Evolutionary conservation across 768 basidiomycete genomes (phyloP), one percentile per base, ranked within the genome.

Genomic region (Mycena olivaceomarginata): DNA sequence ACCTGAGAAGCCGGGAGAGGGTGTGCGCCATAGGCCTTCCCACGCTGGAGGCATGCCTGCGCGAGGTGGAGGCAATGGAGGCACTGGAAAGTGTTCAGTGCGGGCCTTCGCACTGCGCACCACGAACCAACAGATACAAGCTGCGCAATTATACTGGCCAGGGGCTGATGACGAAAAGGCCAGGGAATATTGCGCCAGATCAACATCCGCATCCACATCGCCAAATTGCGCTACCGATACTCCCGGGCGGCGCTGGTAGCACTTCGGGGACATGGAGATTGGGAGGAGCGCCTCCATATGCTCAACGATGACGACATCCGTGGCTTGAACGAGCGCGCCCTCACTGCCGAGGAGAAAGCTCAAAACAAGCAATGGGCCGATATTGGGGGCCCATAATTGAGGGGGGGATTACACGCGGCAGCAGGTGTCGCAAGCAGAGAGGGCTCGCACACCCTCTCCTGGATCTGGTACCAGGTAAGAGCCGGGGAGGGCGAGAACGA

Each of bases 51-150:
- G 69, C 69, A 6, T 59, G 69, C 2, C 45, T 70, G 69, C 57
- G 69, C 25, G 43, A 70, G 10, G 69, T 43, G 1, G 69, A 70
- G 57, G 57, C 69, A 16, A 31, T 4, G 25, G 59, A 62, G 13
- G 69, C 69, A 13, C 59, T 62, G 59, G 69, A 70, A 9, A 41
- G 4, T 0, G 69, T 70, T 13, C 69, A n/a, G 69, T 12, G 41
- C 60, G 4, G 59, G 59, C 1, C 31, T 70, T 25, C 41, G 69
- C 8, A n/a, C 57, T n/a, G 13, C 13, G 59, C 2, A 70, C 69
- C 8, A 70, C 62, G 69, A n/a, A 70, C 59, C 16, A 70, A 70
- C 37, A 22, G 69, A 1, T 70, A 31, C 57, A 43, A 37, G 59
- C 40, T 51, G 15, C 12, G 18, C 6, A 13, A 51, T 18, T 51